Evolutionary conservation across 345 rosid species (phyloP).

Genomic region (Citrus unshiu): DNA sequence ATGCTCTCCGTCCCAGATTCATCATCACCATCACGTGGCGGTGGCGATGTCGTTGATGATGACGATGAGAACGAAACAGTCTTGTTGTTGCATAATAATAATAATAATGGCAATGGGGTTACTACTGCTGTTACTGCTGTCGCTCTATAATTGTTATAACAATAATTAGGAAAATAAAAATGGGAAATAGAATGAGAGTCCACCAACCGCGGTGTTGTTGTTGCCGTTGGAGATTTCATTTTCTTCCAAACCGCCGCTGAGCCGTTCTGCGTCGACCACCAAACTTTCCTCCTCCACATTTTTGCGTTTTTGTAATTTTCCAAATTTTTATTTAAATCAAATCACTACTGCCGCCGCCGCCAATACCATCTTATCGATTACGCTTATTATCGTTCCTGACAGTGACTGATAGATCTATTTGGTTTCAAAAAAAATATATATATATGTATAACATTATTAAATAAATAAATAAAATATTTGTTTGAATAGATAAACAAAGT

Average conservation of each 20-base stretch:
- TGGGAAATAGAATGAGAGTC: neutral
- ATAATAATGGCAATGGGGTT: neutral
- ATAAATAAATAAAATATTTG: no score
- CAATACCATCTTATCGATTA: no score
- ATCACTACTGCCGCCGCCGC: no score
- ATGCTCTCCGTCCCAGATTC: slow-evolving; percentile 20
- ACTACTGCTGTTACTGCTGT: neutral
- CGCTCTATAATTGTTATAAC: neutral
- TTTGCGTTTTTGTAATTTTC: neutral
- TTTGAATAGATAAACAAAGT: no score
- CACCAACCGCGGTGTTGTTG: neutral
- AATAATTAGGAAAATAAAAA: neutral
- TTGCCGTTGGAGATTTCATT: neutral
- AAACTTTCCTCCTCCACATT: slow-evolving; percentile 36
- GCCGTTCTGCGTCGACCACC: slow-evolving; percentile 17
- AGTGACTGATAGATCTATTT: no score
- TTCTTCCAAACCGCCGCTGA: slow-evolving; percentile 19
- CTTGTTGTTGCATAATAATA: neutral
- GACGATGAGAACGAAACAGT: slow-evolving; percentile 6
- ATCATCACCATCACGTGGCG: neutral
- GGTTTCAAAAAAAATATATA: no score
- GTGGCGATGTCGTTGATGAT: neutral
- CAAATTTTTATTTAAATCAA: no score
- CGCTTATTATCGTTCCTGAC: no score
- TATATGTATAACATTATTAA: no score